Base-by-base conservation (phyloP, 1,284 basidiomycete genomes). In the Cryptococcus floricola region DNA sequence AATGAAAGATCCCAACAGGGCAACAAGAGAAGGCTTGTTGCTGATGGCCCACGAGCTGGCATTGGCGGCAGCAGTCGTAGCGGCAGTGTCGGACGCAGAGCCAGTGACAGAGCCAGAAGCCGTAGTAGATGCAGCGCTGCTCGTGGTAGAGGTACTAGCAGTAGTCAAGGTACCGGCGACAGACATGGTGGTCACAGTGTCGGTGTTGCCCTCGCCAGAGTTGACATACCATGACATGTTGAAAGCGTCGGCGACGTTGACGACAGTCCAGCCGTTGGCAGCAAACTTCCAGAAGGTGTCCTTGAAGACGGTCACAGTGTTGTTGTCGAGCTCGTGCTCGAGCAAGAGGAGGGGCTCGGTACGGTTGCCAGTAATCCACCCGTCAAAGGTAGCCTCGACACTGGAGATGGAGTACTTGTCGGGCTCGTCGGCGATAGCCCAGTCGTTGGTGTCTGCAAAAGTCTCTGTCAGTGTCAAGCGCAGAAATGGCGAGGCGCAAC, bases 361-460 rank as follows among this genome's bases (percentile, higher is more conserved):
- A 49, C 69, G 69, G 53, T 63, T 45, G 19, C 64, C 66, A 13
- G 58, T 53, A 27, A 71, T 54, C 63, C 64, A 71, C 19, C 47
- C 50, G 50, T 64, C 56, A 53, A 70, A 64, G 41, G 42, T 39
- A 37, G 49, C 48, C n/a, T 60, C 45, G 41, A 70, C 64, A 14
- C 61, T 60, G 13, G 63, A 53, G 34, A 62, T 39, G 23, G 70
- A 73, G 61, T 69, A 66, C 4, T 44, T 6, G 25, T 23, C 13
- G 62, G 42, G 25, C 62, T 58, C 43, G 49, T 48, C n/a, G 71
- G 25, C 71, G 53, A 77, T 71, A 14, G 64, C 65, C 77, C 77
- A 78, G 61, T 78, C 77, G 52, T 63, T 70, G 41, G 74, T 69
- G 60, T 78, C 72, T 57, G 45, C 14, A 13, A 34, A 23, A 23